Percentiles rank a stretch among this genome's conserved stretches.
Conservation (phyloP, 305 asterid genomes). For the Fraxinus nigra region DNA sequence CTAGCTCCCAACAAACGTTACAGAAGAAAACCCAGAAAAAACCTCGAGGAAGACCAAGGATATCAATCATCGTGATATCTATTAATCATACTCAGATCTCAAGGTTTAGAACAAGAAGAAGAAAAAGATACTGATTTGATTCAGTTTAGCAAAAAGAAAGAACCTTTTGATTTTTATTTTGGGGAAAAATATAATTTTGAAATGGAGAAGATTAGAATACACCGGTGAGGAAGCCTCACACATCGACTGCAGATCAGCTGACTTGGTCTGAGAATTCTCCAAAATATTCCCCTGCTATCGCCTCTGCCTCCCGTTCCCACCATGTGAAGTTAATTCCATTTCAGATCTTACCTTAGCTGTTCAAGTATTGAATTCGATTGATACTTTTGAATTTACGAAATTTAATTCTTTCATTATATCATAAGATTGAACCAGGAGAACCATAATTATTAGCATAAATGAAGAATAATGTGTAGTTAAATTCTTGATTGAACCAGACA, state of each 20-base stretch:
- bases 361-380: not conserved
- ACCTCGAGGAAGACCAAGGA: not conserved
- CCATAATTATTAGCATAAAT: not conserved
- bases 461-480: not conserved
- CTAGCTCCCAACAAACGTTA: slow-evolving; percentile 29
- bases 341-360: not conserved
- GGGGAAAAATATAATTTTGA: slow-evolving; percentile 8
- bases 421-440: not conserved
- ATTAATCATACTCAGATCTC: not conserved
- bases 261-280: slow-evolving; percentile 85
- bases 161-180: not conserved
- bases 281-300: slow-evolving; percentile 51
- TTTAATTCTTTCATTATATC: not conserved
- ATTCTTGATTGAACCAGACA: not conserved
- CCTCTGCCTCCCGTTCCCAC: slow-evolving; percentile 54
- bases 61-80: slow-evolving; percentile 16
- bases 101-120: not conserved
- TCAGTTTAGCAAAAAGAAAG: not conserved
- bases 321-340: slow-evolving; percentile 41
- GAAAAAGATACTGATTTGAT: not conserved
- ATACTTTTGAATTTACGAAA: not conserved
- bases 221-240: slow-evolving; percentile 86
- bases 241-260: slow-evolving; percentile 88
- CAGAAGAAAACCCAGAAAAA: not conserved
- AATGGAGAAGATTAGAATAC: slow-evolving; percentile 57